Evolutionary conservation across 176 grass and related monocot species (phyloP).

Genomic region (Tillandsia fasciculata): DNA sequence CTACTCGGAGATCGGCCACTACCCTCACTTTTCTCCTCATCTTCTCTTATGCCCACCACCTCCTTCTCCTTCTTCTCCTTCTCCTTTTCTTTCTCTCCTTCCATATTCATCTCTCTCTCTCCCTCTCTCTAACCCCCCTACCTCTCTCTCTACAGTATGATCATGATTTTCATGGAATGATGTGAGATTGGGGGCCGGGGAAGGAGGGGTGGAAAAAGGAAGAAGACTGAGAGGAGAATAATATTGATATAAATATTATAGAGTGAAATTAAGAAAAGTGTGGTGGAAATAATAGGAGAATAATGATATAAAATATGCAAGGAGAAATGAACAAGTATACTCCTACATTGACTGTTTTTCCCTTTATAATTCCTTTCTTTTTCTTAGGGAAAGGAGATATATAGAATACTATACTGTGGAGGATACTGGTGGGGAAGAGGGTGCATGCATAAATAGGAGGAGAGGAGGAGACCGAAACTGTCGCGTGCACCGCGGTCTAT

Average conservation of each 20-base stretch:
- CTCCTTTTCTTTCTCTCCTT: constrained; percentile 31
- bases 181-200: constrained; percentile 11
- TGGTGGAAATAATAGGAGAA: constrained; percentile 15
- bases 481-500: too few species aligned
- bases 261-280: constrained; percentile 7
- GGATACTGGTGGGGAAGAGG: neutral
- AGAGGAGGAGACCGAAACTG: neutral
- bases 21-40: constrained; percentile 22
- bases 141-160: constrained; percentile 24
- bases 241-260: constrained; percentile 21
- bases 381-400: neutral
- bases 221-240: constrained; percentile 23
- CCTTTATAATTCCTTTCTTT: neutral
- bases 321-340: constrained; percentile 64
- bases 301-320: constrained; percentile 50
- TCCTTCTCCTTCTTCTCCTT: constrained; percentile 33
- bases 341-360: constrained; percentile 53
- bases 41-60: constrained; percentile 33
- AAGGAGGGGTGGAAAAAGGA: constrained; percentile 31
- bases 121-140: constrained; percentile 29
- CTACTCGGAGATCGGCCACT: neutral
- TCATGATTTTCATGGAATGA: neutral
- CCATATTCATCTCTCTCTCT: constrained; percentile 7
- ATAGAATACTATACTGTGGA: neutral
- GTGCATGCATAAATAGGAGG: neutral